A percentile compares a stretch with the other conserved stretches of the same genome.
Conservation (phyloP, 805 yeast genomes). For the Hanseniaspora guilliermondii region DNA sequence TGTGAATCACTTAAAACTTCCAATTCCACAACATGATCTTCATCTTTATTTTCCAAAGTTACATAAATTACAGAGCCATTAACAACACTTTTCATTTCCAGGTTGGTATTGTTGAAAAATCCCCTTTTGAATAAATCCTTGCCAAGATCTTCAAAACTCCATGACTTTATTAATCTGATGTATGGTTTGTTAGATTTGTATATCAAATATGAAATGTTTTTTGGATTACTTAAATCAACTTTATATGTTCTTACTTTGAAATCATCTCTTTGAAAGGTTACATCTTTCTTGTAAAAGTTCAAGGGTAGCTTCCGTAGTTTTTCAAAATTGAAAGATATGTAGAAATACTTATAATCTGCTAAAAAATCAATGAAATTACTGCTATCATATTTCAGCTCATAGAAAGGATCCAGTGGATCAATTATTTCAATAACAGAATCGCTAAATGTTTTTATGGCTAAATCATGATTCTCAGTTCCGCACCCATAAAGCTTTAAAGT, state of each 20-base stretch:
- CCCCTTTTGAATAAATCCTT: not conserved
- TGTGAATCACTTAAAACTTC: not conserved
- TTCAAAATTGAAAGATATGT: not conserved
- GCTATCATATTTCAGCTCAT: not conserved
- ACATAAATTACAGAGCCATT: not conserved
- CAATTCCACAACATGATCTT: not conserved
- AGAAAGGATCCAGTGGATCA: not conserved
- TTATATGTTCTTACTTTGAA: not conserved
- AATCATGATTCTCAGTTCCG: slow-evolving; percentile 3
- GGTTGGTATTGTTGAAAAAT: not conserved
- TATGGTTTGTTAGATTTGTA: not conserved
- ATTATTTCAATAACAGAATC: not conserved
- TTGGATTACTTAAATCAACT: not conserved
- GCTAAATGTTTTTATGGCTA: not conserved
- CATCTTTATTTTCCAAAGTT: not conserved
- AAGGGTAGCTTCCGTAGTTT: not conserved
- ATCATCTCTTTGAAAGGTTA: not conserved
- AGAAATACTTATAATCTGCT: not conserved
- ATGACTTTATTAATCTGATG: not conserved
- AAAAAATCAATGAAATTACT: not conserved
- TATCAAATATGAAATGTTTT: not conserved
- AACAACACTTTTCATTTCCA: not conserved
- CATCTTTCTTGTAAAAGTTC: not conserved
- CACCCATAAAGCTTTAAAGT: not conserved
- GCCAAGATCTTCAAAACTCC: not conserved